Base-by-base conservation (phyloP, 2,329 filamentous ascomycete genomes). In the Fusarium sp. region DNA sequence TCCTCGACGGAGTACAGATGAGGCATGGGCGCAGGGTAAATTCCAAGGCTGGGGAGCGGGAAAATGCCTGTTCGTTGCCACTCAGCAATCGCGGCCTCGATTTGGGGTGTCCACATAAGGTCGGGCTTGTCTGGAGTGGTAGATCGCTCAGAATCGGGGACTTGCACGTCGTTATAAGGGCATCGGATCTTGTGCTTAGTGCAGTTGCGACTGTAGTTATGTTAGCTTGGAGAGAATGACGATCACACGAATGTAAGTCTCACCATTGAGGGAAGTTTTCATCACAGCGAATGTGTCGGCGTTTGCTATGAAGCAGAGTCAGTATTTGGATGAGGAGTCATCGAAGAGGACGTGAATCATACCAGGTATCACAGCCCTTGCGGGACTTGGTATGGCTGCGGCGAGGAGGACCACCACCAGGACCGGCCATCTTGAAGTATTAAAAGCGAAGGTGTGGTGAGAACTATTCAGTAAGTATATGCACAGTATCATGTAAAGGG, bases 111-210 rank as follows among this genome's bases (percentile, higher is more conserved):
- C 90, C 94, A 97, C 79, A 96, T 89, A 56, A 98, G 87, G 75
- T 90, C 88, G 61, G 88, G 85, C 80, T 87, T 89, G 68, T 89
- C 88, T 70, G 88, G 88, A 43, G 84, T 83, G 39, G 87, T 85
- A 51, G 87, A 85, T 71, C 88, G 84, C 72, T 89, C 86, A 73
- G 88, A 84, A 71, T 92, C 90, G 56, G 79, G 75, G 46, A 88
- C 85, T 50, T 92, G 88, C 77, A 90, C 90, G 78, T 98, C 94
- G 86, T 97, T 97, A 84, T 98, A 99, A 75, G 97, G 96, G 82
- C 96, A 99, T 77, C 94, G 92, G 76, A 97, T 96, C 84, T 98
- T 97, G 83, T 99, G 96, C 83, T 98, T 99, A 67, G 95, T 98
- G 83, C 96, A 99, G 82, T 99, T 99, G 77, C 93, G 93, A 84